A percentile compares a stretch with the other conserved stretches of the same genome.
These are phyloP conservation scores for Cryoendolithus antarcticus DNA, from an alignment of 2,329 filamentous ascomycete genomes.

Conservation along the genomic window DNA sequence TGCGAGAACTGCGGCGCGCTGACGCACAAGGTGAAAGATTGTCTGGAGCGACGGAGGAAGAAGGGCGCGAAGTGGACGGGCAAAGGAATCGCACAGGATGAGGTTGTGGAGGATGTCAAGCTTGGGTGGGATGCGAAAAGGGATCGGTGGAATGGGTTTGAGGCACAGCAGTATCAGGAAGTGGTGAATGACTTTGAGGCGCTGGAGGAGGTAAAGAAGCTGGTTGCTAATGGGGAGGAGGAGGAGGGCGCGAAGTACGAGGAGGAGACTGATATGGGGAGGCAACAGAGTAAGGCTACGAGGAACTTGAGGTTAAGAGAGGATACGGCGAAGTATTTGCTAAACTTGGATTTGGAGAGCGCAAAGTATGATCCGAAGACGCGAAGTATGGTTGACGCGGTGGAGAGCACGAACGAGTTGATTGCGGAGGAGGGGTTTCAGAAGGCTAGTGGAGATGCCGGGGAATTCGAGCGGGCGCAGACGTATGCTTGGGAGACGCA, in stretches of 20 bases:
- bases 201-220: constrained; percentile 60
- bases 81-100: constrained; percentile 85
- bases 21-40: constrained; percentile 93
- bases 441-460: constrained; percentile 76
- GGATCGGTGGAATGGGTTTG: constrained; percentile 97
- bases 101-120: constrained; percentile 70
- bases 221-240: constrained; percentile 28
- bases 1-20: constrained; percentile 98
- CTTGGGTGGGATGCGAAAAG: constrained; percentile 95
- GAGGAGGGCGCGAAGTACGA: constrained; percentile 59
- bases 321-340: constrained; percentile 91
- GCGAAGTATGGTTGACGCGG: constrained; percentile 74
- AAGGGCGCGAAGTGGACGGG: constrained; percentile 87
- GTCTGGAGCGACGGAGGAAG: constrained; percentile 75
- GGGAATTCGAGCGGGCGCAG: constrained; percentile 82
- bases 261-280: constrained; percentile 92
- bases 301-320: constrained; percentile 84
- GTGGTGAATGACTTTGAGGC: constrained; percentile 87
- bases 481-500: constrained; percentile 91
- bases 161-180: constrained; percentile 68
- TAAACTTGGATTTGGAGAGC: constrained; percentile 90
- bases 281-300: constrained; percentile 81
- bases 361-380: constrained; percentile 98
- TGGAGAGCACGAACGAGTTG: constrained; percentile 63
- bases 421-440: constrained; percentile 92